phyloP scores from a whole-genome alignment of 2,329 filamentous ascomycete species.

The Cryphonectria parasitica region DNA sequence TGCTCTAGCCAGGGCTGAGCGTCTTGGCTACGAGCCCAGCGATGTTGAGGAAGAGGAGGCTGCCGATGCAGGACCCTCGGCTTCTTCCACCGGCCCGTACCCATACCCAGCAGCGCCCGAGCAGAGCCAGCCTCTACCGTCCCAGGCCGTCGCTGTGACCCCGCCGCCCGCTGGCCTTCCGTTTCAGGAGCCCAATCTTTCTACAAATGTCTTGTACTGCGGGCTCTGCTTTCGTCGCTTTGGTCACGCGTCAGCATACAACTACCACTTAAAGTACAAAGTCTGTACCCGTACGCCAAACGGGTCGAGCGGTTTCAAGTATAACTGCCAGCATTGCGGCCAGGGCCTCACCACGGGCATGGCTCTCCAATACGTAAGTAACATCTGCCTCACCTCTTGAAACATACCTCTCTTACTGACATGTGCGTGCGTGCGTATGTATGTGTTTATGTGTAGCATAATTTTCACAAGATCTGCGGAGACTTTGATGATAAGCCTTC shows the following conservation, averaged over 20 bases:
- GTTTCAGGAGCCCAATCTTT: neutral
- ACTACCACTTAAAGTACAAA: constrained; percentile 42
- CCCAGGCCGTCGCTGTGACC: constrained; percentile 23
- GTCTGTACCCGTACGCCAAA: constrained; percentile 39
- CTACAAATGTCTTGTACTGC: constrained; percentile 16
- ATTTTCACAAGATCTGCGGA: constrained; percentile 51
- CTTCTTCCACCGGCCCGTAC: neutral
- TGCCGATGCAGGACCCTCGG: neutral
- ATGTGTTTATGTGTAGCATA: constrained; percentile 42
- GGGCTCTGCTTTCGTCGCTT: constrained; percentile 31
- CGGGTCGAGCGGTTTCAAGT: constrained; percentile 38
- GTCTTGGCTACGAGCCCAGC: constrained; percentile 57
- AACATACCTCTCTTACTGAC: constrained; percentile 12
- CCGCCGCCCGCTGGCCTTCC: neutral
- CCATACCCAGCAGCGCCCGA: neutral
- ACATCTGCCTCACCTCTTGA: neutral
- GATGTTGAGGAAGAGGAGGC: constrained; percentile 47
- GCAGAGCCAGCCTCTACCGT: constrained; percentile 43
- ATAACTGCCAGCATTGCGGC: constrained; percentile 51
- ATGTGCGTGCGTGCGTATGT: too few relatives aligned
- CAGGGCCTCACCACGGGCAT: constrained; percentile 47
- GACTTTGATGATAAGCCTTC: constrained; percentile 37
- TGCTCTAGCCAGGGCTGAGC: constrained; percentile 58
- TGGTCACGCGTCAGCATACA: constrained; percentile 3
- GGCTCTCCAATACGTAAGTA: constrained; percentile 47